Conservation (phyloP, 2,329 filamentous ascomycete genomes). For the Thielaviopsis populi region DNA sequence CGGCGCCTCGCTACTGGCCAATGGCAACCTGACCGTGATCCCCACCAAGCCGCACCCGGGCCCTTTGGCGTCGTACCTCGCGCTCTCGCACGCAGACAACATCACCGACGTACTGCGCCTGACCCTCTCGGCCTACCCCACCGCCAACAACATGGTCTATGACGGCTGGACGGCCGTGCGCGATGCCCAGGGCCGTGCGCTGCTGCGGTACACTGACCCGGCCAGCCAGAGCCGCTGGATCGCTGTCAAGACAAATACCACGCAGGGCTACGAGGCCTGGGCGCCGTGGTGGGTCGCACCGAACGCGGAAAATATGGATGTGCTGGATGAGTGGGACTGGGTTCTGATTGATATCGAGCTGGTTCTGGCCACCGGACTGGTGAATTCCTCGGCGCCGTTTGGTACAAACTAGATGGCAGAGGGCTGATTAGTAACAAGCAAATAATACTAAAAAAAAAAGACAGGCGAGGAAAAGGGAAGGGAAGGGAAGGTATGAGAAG, state of each 20-base stretch:
- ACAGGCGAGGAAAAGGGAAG: too few species aligned
- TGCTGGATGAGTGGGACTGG: conserved; percentile 10
- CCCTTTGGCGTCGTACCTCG: conserved; percentile 5
- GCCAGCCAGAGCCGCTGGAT: conserved; percentile 10
- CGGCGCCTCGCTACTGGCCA: neutral
- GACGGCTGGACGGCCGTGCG: conserved; percentile 6
- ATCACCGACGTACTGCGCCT: conserved; percentile 5
- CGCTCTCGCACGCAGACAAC: conserved; percentile 2
- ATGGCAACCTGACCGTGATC: conserved; percentile 8
- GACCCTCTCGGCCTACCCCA: conserved; percentile 6
- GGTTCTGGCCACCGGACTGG: conserved; percentile 11
- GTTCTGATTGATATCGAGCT: conserved; percentile 13
- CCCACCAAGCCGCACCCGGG: conserved; percentile 14
- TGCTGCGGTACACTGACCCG: conserved; percentile 10
- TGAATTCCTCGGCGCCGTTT: conserved; percentile 14
- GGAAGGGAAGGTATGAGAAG: neutral
- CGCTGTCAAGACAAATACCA: conserved; percentile 15
- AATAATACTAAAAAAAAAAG: too few species aligned
- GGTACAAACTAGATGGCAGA: conserved; percentile 9
- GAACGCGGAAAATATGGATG: neutral
- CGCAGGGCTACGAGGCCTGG: conserved; percentile 13
- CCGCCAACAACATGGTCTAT: conserved; percentile 5
- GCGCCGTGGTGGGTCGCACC: conserved; percentile 15
- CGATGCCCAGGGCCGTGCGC: conserved; percentile 1
- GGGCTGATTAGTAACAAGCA: neutral